Base-by-base conservation (phyloP, 163 green algal genomes). In the Trebouxia gelatinosa region DNA sequence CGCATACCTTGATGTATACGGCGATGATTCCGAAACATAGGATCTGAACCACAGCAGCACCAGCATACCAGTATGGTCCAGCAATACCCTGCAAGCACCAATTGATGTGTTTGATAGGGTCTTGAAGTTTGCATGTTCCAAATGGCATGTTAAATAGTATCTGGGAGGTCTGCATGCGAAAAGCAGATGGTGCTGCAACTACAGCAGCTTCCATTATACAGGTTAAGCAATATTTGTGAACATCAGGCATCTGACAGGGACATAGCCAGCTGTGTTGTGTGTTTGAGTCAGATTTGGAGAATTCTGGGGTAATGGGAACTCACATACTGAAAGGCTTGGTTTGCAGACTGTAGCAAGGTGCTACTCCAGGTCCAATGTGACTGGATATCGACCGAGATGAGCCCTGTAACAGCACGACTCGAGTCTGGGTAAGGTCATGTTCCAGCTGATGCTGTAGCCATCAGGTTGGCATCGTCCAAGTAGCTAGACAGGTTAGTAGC, bases 1-100 rank as follows among this genome's bases (percentile, higher is more conserved):
- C n/a, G n/a, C n/a, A n/a, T n/a, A 37, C 88, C 89, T 98, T 98
- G 82, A 98, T 90, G 80, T 97, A 88, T 23, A 98, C 93, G 34
- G 93, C 93, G 21, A 97, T 82, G 54, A 97, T 90, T 51, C 91
- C 92, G 78, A 97, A 97, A 57, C 97, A 89, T 43, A 97, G 84
- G 77, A 97, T 89, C 83, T 97, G 93, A 38, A 97, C 88, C 74
- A 80, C 58, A 50, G 93, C 93, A 31, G 92, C 93, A 32, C 87
- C 78, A 6, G 93, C 93, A 70, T 97, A 97, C 93, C 93, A 97
- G 84, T 97, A 97, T 3, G 93, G 93, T 0, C 93, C 89, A 31
- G 79, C 85, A 28, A 95, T 81, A 38, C 91, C 70, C 85, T 80
- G 58, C 43, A 90, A 87, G 4, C 5, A 65, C 29, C 16, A 37